Base-by-base conservation (phyloP, 139 green algal genomes). In the Spirogloea muscicola region DNA sequence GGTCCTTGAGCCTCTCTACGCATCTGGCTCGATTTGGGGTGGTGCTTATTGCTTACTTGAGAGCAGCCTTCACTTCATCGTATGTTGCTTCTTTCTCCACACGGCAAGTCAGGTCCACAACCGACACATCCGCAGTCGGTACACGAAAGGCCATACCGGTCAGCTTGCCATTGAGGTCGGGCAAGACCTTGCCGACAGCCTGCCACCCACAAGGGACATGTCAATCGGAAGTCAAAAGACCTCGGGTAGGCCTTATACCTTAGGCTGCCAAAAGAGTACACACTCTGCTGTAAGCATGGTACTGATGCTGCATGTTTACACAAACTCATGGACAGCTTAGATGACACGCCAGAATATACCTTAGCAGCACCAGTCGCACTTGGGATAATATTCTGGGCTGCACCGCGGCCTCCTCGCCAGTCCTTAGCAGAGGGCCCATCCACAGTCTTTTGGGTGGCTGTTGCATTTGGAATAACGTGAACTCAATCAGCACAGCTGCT, bases 131-230 rank as follows among this genome's bases (percentile, higher is more conserved):
- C 36, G 87, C 83, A 68, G 90, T 96, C 60, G 94, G 94, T 51
- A 98, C 94, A 44, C 94, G 89, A 90, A 98, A 98, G 27, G 94
- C 90, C 94, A 98, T 98, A 73, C 94, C 94, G 1, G 94, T 98
- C 31, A 98, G 87, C 88, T 97, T 98, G 85, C 94, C 94, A 72
- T 97, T 95, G 5, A 98, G 89, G 51, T 92, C 86, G 7, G 94
- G 94, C 42, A 98, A 86, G 46, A 98, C 91, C 86, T 93, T 87
- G 27, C 83, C 84, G 6, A 88, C 82, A 10, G 82, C 82, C 75
- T 82, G 65, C 40, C 64, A 13, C 37, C n/a, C n/a, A n/a, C n/a
- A n/a, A n/a, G n/a, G n/a, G n/a, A n/a, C n/a, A n/a, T n/a, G n/a
- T n/a, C n/a, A n/a, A n/a, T n/a, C n/a, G n/a, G n/a, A n/a, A n/a